Conservation (phyloP, 345 rosid genomes). For the Syzygium oleosum region DNA sequence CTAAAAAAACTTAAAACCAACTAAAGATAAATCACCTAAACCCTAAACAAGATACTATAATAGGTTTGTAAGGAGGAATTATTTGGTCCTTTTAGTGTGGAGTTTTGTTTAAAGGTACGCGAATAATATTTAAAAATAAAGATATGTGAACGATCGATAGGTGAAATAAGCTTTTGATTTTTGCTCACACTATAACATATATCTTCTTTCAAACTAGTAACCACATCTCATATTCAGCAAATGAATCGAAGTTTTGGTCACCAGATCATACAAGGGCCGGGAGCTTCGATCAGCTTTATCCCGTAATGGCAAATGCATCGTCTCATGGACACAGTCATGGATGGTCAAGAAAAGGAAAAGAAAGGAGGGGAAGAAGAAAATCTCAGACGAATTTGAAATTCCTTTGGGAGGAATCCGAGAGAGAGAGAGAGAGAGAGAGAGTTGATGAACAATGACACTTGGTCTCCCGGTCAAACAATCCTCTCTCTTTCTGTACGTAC, state of each 20-base stretch:
- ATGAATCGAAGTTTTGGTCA: not conserved
- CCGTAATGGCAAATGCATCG: not conserved
- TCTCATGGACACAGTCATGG: not conserved
- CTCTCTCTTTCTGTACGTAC: not conserved
- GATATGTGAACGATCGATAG: not conserved
- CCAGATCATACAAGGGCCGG: not conserved
- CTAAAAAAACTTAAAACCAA: not conserved
- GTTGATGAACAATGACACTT: not conserved
- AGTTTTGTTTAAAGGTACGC: not conserved
- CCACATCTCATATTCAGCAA: not conserved
- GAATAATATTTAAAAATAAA: not conserved
- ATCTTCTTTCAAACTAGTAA: not conserved
- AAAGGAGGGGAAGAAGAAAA: not conserved
- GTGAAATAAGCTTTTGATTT: no score
- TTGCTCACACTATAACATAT: not conserved
- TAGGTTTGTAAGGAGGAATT: not conserved
- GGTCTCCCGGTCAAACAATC: not conserved
- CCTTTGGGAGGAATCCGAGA: not conserved
- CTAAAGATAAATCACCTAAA: not conserved
- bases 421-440: not conserved
- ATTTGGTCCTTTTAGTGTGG: not conserved
- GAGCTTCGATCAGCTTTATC: not conserved
- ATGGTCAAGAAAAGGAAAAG: not conserved
- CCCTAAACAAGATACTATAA: not conserved
- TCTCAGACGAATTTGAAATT: not conserved